These are phyloP conservation scores for Starmerella sp. DNA, from an alignment of 805 yeast genomes.

Conservation along the genomic window DNA sequence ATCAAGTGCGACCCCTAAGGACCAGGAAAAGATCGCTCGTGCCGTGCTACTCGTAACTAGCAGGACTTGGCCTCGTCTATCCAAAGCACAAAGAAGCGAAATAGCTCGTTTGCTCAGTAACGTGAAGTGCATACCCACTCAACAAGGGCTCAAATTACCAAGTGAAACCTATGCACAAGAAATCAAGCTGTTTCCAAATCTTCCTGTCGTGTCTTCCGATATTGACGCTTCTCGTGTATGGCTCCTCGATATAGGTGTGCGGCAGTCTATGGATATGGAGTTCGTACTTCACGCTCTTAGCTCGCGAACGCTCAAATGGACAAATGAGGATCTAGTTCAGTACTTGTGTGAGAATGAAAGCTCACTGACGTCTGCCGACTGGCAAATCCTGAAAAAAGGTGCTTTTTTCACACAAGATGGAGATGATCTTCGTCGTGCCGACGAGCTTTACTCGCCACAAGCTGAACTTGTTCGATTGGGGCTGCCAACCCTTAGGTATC, in stretches of 20 bases:
- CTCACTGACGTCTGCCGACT: conserved; percentile 25
- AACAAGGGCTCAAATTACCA: conserved; percentile 30
- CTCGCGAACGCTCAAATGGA: conserved; percentile 26
- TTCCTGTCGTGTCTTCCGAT: conserved; percentile 25
- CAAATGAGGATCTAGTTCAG: conserved; percentile 29
- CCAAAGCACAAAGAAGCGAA: conserved; percentile 1
- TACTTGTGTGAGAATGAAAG: conserved; percentile 26
- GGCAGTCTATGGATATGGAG: conserved; percentile 32
- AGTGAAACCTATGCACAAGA: conserved; percentile 27
- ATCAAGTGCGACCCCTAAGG: not conserved
- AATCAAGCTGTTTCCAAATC: conserved; percentile 30
- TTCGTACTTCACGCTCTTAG: conserved; percentile 30
- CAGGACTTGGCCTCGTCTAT: conserved; percentile 23
- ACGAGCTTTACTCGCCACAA: conserved; percentile 27
- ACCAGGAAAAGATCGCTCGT: not conserved
- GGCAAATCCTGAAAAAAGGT: conserved; percentile 25
- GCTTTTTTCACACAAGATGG: conserved; percentile 25
- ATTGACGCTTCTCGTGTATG: conserved; percentile 21
- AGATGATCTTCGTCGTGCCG: not conserved
- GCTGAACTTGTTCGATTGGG: conserved; percentile 23
- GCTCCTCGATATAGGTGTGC: conserved; percentile 27
- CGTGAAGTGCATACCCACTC: conserved; percentile 30
- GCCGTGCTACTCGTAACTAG: conserved; percentile 23
- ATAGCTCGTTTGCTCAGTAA: conserved; percentile 15
- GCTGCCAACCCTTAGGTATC: conserved; percentile 26